Evolutionary conservation across 805 yeast genomes (phyloP), one percentile per base, ranked within the genome.

Genomic region (Groenewaldozyma salmanticensis): DNA sequence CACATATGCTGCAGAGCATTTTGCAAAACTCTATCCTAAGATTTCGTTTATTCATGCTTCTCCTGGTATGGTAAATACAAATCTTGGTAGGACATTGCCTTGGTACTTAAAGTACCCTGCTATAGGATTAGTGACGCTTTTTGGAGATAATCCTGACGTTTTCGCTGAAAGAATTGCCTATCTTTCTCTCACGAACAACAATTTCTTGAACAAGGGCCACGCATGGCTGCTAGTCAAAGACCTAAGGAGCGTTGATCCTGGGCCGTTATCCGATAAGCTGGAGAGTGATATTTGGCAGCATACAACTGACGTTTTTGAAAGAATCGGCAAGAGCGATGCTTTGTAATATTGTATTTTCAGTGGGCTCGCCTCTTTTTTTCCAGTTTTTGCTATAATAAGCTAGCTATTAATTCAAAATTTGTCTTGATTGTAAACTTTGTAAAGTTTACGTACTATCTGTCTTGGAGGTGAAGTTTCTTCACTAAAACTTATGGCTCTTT

Each of bases 271-370:
- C 4, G 40, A 42, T 15, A 47, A 49, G 17, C 38, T 46, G 37
- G 53, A 52, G 42, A 51, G 49, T 9, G 51, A 40, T 38, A 51
- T 49, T 20, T 52, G 57, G 57, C 32, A 35, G 18, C 57, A 52
- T 31, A 49, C 54, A 17, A 45, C 49, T 39, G 51, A 52, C 29
- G 27, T 42, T 16, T 44, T 51, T 18, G 29, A 42, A 24, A 21
- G 21, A 20, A 20, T 33, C n/a, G n/a, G n/a, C n/a, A n/a, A n/a
- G n/a, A n/a, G n/a, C n/a, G n/a, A n/a, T n/a, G n/a, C n/a, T n/a
- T n/a, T n/a, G n/a, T n/a, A n/a, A n/a, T n/a, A n/a, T n/a, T n/a
- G n/a, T n/a, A n/a, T n/a, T n/a, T n/a, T n/a, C n/a, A n/a, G n/a
- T n/a, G n/a, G n/a, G n/a, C n/a, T n/a, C n/a, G n/a, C n/a, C n/a